Base-by-base conservation (phyloP, 805 yeast genomes). In the Jamesozyma piceae region DNA sequence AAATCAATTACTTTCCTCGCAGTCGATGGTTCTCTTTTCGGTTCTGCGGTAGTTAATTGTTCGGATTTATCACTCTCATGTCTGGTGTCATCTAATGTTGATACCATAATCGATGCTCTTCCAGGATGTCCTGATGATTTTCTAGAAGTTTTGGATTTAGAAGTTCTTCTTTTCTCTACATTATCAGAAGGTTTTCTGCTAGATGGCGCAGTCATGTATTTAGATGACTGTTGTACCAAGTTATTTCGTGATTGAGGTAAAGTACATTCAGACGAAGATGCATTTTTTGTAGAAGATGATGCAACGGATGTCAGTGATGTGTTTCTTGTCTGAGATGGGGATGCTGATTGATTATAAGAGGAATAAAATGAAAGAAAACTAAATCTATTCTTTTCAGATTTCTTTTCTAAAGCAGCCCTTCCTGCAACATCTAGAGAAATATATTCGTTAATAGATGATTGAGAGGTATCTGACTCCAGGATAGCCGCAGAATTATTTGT, bases 1-100 rank as follows among this genome's bases (percentile, higher is more conserved):
- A 82, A 82, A 59, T 81, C 89, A 73, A 82, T 76, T 9, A 82
- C 88, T 53, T 77, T 78, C 56, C 79, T 77, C 4, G 92, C 87
- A 2, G 92, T 81, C 38, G 88, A 79, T 22, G 36, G 20, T 28
- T 37, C 44, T 24, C 30, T 41, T 5, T 27, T 28, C 20, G 35
- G 29, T 24, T 17, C 19, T 14, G n/a, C 11, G 11, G 15, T 6
- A 29, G 26, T 11, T 4, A 15, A 17, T 19, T 35, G 24, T 14
- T 24, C 18, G 4, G 34, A 11, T 8, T 14, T 13, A 3, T 21
- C 5, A 4, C 26, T n/a, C 11, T 17, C 15, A 10, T 31, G 11
- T 9, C 21, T 10, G 19, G 5, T 17, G 8, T 40, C 26, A 11
- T 34, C 20, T 14, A 44, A 37, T 14, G 40, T 11, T 2, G 45